Evolutionary conservation across 1,139 yeast genomes (phyloP).

Genomic region (Citeromyces hawaiiensis): DNA sequence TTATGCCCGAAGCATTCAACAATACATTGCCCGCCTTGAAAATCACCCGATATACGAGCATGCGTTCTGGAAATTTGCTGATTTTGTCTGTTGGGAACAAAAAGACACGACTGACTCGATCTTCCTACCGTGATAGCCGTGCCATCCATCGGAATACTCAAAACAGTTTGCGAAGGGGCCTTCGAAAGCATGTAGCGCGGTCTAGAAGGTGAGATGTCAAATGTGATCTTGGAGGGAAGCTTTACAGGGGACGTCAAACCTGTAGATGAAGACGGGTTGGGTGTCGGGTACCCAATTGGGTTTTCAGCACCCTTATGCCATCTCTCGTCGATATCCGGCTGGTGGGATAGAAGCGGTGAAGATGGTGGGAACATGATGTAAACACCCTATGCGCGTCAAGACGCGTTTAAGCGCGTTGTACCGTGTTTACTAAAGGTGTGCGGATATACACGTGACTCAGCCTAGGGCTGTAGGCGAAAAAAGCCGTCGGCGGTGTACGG

Average conservation of each 20-base stretch:
- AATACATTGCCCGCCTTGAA: slow-evolving; percentile 13
- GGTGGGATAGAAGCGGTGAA: neutral
- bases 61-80: slow-evolving; percentile 62
- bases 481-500: neutral
- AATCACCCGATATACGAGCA: slow-evolving; percentile 23
- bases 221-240: neutral
- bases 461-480: neutral
- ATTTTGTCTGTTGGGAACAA: slow-evolving; percentile 35
- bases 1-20: slow-evolving; percentile 59
- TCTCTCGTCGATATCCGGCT: neutral
- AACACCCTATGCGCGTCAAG: slow-evolving; percentile 1
- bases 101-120: slow-evolving; percentile 48
- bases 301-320: slow-evolving; percentile 1
- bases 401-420: neutral
- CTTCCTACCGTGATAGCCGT: slow-evolving; percentile 36
- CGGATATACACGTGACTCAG: neutral
- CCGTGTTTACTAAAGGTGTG: neutral
- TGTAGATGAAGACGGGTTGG: slow-evolving; percentile 26
- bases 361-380: slow-evolving; percentile 2
- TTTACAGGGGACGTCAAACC: slow-evolving; percentile 18
- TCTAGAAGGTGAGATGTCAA: neutral
- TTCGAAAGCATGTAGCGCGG: neutral
- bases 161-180: neutral
- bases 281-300: slow-evolving; percentile 21
- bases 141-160: slow-evolving; percentile 7